Evolutionary conservation across 495 filamentous ascomycete species (phyloP).

Genomic region (Penicillium goetzii): DNA sequence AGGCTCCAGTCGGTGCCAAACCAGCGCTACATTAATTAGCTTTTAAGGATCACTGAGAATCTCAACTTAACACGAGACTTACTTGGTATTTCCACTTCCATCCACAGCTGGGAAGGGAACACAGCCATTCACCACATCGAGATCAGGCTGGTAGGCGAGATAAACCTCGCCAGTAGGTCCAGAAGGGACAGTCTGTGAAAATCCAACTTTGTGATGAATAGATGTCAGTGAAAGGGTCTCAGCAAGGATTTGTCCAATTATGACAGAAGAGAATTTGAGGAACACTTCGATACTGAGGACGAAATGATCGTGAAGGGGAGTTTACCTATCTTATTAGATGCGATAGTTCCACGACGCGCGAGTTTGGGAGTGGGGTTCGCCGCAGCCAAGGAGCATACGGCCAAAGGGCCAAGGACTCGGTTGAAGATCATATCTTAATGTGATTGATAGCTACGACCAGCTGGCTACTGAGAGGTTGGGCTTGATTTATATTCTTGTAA

Average conservation of each 20-base stretch:
- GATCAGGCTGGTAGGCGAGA: conserved; percentile 53
- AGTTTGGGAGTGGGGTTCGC: conserved; percentile 20
- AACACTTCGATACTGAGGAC: neutral
- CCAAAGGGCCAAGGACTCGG: conserved; percentile 6
- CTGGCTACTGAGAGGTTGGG: neutral
- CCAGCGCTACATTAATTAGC: conserved; percentile 38
- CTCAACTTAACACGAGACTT: conserved; percentile 12
- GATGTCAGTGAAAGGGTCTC: neutral
- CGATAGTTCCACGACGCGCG: conserved; percentile 41
- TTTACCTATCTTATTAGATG: conserved; percentile 39
- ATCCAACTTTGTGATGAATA: conserved; percentile 36
- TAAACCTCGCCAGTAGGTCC: conserved; percentile 46
- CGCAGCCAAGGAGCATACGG: conserved; percentile 28
- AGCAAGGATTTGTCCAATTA: neutral
- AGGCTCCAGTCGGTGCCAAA: conserved; percentile 39
- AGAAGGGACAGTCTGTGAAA: conserved; percentile 51
- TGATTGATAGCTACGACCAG: neutral
- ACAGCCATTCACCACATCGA: conserved; percentile 56
- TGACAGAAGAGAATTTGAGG: neutral
- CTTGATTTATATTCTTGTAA: neutral
- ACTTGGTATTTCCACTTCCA: conserved; percentile 52
- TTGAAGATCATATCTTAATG: conserved; percentile 13
- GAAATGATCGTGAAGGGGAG: neutral
- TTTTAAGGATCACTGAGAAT: neutral
- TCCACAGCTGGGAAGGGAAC: conserved; percentile 60